Conservation (phyloP, 2,329 filamentous ascomycete genomes). For the Aspergillus chevalieri region DNA sequence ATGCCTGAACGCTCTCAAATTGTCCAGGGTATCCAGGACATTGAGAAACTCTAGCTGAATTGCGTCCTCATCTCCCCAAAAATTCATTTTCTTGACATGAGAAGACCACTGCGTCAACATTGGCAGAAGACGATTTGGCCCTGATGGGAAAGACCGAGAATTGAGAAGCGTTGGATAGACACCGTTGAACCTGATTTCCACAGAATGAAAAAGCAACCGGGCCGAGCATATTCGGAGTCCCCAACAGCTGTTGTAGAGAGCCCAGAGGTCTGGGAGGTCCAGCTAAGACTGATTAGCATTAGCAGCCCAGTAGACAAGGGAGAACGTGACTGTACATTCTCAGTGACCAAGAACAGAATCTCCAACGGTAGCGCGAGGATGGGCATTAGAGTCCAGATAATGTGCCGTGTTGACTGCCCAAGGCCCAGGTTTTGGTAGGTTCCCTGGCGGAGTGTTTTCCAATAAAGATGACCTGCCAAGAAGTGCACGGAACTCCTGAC, state of each 20-base stretch:
- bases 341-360: not conserved
- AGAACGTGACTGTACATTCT: slow-evolving; percentile 1
- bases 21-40: not conserved
- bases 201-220: slow-evolving; percentile 1
- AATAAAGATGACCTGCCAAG: not conserved
- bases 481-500: not conserved
- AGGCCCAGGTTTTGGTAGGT: not conserved
- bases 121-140: not conserved
- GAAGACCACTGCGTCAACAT: slow-evolving; percentile 2
- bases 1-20: slow-evolving; percentile 1
- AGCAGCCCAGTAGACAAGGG: not conserved
- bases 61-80: slow-evolving; percentile 3
- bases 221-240: slow-evolving; percentile 1
- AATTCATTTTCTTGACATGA: slow-evolving; percentile 1
- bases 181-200: slow-evolving; percentile 3
- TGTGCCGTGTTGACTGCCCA: not conserved
- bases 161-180: not conserved
- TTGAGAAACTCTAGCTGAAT: slow-evolving; percentile 1
- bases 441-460: not conserved
- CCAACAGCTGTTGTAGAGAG: slow-evolving; percentile 1
- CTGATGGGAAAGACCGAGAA: slow-evolving; percentile 1
- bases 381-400: not conserved
- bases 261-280: not conserved
- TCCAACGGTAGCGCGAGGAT: slow-evolving; percentile 1
- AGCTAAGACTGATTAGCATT: not conserved